Evolutionary conservation across 2,329 filamentous ascomycete genomes (phyloP).

Genomic region (Thelonectria rubi): DNA sequence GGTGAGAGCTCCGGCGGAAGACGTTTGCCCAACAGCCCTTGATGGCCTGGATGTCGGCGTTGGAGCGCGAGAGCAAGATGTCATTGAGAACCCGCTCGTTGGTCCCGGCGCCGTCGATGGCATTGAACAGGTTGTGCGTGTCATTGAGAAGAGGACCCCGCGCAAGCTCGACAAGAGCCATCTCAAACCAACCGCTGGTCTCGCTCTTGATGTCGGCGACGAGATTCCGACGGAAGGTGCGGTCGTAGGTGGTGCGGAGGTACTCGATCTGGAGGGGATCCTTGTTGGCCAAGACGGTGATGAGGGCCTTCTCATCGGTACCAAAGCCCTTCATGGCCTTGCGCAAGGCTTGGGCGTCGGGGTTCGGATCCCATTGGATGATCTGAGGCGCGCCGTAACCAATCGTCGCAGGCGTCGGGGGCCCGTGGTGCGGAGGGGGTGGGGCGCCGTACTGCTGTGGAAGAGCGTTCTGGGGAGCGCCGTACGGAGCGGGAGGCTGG

Average conservation of each 20-base stretch:
- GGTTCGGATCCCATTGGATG: conserved; percentile 73
- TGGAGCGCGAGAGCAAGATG: conserved; percentile 81
- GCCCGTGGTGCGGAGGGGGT: conserved; percentile 41
- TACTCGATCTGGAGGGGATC: conserved; percentile 81
- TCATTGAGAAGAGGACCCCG: conserved; percentile 84
- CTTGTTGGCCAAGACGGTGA: conserved; percentile 73
- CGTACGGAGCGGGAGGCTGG: conserved; percentile 20
- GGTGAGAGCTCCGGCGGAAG: conserved; percentile 74
- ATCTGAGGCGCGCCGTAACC: conserved; percentile 80
- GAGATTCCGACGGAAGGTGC: conserved; percentile 72
- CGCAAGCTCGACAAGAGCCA: conserved; percentile 77
- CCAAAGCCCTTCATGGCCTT: conserved; percentile 94
- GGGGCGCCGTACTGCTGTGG: conserved; percentile 47
- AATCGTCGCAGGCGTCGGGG: conserved; percentile 71
- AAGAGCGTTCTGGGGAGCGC: conserved; percentile 27
- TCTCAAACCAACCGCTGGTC: conserved; percentile 77
- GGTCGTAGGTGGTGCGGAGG: conserved; percentile 72
- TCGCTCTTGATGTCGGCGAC: conserved; percentile 81
- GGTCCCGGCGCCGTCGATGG: conserved; percentile 82
- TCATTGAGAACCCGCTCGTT: conserved; percentile 90
- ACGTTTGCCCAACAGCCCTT: conserved; percentile 62
- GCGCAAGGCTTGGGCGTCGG: conserved; percentile 76
- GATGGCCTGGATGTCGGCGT: conserved; percentile 89
- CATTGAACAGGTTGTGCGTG: conserved; percentile 72
- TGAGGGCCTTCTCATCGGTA: conserved; percentile 83